Evolutionary conservation across 371 early-diverging fungal genomes (phyloP).

Genomic region (Cokeromyces recurvatus): DNA sequence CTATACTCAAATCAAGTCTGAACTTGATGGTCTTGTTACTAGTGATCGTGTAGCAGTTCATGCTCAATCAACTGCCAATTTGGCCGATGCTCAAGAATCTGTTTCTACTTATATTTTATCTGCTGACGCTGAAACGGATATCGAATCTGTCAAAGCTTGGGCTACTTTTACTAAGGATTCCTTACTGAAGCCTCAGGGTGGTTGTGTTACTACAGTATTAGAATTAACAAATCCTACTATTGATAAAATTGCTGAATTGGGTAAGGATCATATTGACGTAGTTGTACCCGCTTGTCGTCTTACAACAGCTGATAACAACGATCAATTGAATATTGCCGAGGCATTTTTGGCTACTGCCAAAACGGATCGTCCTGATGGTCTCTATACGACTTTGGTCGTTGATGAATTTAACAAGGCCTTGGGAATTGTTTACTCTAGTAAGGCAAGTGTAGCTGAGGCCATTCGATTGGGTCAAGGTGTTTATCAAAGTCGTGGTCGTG

Average conservation of each 20-base stretch:
- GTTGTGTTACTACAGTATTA: conserved; percentile 41
- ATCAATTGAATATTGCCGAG: conserved; percentile 57
- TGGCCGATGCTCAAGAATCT: not conserved
- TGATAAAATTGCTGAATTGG: conserved; percentile 34
- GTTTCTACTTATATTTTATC: conserved; percentile 24
- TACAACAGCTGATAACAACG: conserved; percentile 22
- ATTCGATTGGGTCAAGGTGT: conserved; percentile 80
- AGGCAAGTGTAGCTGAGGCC: conserved; percentile 77
- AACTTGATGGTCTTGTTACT: conserved; percentile 27
- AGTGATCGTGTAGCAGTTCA: conserved; percentile 43
- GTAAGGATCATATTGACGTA: conserved; percentile 35
- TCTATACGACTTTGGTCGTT: conserved; percentile 89
- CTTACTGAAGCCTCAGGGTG: conserved; percentile 21
- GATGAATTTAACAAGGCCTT: conserved; percentile 86
- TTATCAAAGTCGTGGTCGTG: conserved; percentile 87
- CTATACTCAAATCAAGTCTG: conserved; percentile 18
- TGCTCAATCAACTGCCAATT: not conserved
- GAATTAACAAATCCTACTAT: conserved; percentile 20
- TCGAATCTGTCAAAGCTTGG: conserved; percentile 6
- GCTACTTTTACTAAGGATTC: conserved; percentile 18
- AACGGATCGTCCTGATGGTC: conserved; percentile 87
- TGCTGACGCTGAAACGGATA: conserved; percentile 3
- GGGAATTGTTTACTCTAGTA: conserved; percentile 90
- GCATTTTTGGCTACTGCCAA: conserved; percentile 62
- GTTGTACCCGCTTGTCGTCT: conserved; percentile 30